phyloP scores from a whole-genome alignment of 2,329 filamentous ascomycete species.

The Coniochaeta sp. region DNA sequence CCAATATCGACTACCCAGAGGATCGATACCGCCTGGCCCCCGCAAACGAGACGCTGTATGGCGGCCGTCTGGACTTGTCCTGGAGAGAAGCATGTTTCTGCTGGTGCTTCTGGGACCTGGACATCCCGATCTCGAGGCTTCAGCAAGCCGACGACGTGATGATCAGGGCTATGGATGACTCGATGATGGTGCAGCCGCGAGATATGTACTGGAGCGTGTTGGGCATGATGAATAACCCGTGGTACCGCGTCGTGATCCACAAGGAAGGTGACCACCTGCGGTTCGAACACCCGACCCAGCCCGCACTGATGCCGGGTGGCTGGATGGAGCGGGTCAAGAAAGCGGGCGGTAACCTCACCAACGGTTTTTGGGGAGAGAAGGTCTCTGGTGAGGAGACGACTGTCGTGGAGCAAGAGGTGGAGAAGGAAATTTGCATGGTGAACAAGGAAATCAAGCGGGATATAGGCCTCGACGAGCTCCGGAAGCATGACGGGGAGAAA shows the following conservation, averaged over 20 bases:
- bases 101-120: constrained; percentile 86
- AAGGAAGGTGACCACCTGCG: constrained; percentile 57
- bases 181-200: constrained; percentile 76
- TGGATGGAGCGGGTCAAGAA: constrained; percentile 95
- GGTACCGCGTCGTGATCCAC: constrained; percentile 76
- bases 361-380: constrained; percentile 79
- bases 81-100: constrained; percentile 80
- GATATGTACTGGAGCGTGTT: constrained; percentile 96
- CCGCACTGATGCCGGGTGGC: constrained; percentile 67
- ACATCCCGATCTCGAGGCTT: constrained; percentile 57
- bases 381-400: constrained; percentile 42
- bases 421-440: constrained; percentile 69
- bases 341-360: constrained; percentile 68
- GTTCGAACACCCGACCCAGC: constrained; percentile 87
- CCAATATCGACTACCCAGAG: constrained; percentile 75
- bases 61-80: constrained; percentile 70
- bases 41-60: constrained; percentile 59
- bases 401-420: constrained; percentile 36
- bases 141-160: constrained; percentile 63
- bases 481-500: constrained; percentile 56
- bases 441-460: constrained; percentile 55
- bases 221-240: constrained; percentile 98
- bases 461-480: constrained; percentile 67
- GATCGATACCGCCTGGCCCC: constrained; percentile 66
- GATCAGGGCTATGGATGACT: constrained; percentile 83